Evolutionary conservation across 371 early-diverging fungal genomes (phyloP).

Genomic region (Mucor indicus): DNA sequence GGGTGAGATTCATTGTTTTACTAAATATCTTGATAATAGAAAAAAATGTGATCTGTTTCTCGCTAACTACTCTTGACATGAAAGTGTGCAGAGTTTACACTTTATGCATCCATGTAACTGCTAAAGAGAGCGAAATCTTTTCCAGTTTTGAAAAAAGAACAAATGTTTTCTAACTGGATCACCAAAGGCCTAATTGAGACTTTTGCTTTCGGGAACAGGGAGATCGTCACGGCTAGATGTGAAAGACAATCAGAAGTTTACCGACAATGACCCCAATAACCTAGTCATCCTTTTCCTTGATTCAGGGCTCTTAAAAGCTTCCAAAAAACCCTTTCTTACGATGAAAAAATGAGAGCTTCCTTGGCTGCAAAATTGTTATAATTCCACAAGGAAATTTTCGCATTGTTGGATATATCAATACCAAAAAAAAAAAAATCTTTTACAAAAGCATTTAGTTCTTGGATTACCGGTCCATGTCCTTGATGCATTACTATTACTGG

Average conservation of each 20-base stretch:
- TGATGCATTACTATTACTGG: conserved; percentile 1
- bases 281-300: conserved; percentile 2
- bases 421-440: conserved; percentile 1
- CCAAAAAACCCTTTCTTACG: conserved; percentile 7
- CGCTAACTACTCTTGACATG: background rate
- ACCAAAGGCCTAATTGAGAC: conserved; percentile 1
- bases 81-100: conserved; percentile 8
- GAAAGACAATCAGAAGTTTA: conserved; percentile 4
- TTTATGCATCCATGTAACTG: background rate
- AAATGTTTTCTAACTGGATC: background rate
- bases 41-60: conserved; percentile 1
- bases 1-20: no score
- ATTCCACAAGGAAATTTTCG: background rate
- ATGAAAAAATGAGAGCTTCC: conserved; percentile 2
- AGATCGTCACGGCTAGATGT: conserved; percentile 1
- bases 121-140: conserved; percentile 7
- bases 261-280: conserved; percentile 1
- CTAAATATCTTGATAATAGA: conserved; percentile 10
- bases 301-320: conserved; percentile 5
- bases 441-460: background rate
- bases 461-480: background rate
- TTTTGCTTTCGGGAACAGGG: conserved; percentile 1
- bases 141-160: conserved; percentile 1
- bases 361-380: conserved; percentile 3
- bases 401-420: background rate